phyloP scores from a whole-genome alignment of 73 alveolate species.

The Durusdinium trenchii region DNA sequence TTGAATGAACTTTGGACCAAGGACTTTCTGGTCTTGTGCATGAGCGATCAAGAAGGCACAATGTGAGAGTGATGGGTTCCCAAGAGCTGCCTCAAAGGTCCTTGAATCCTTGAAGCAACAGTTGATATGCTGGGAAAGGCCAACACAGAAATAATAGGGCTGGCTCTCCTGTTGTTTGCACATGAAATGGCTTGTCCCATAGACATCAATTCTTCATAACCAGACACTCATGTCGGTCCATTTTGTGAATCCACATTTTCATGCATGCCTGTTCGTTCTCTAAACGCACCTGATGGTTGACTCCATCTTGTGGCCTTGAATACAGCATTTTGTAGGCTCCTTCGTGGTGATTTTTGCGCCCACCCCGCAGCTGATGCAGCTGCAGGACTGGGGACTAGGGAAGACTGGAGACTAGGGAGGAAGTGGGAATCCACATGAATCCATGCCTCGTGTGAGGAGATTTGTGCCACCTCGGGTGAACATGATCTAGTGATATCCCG shows the following conservation, averaged over 20 bases:
- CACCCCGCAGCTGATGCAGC: slow-evolving; percentile 85
- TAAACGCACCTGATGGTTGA: no score
- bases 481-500: no score
- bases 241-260: neutral
- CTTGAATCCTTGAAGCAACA: neutral
- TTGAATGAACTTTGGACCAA: neutral
- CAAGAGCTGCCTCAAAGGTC: neutral
- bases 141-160: no score
- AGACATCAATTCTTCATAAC: neutral
- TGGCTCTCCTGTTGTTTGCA: neutral
- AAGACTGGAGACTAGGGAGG: no score
- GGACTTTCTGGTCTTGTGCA: slow-evolving; percentile 85
- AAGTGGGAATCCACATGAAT: no score
- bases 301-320: no score
- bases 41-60: slow-evolving; percentile 90
- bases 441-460: no score
- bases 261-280: no score
- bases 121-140: no score
- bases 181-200: neutral
- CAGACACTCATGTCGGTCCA: neutral
- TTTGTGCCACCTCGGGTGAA: no score
- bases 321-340: slow-evolving; percentile 1
- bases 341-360: slow-evolving; percentile 91
- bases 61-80: neutral
- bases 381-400: slow-evolving; percentile 63